A percentile compares a stretch with the other conserved stretches of the same genome.
Evolutionary conservation across 371 early-diverging fungal species (phyloP).

Genomic region (Rozella allomycis): DNA sequence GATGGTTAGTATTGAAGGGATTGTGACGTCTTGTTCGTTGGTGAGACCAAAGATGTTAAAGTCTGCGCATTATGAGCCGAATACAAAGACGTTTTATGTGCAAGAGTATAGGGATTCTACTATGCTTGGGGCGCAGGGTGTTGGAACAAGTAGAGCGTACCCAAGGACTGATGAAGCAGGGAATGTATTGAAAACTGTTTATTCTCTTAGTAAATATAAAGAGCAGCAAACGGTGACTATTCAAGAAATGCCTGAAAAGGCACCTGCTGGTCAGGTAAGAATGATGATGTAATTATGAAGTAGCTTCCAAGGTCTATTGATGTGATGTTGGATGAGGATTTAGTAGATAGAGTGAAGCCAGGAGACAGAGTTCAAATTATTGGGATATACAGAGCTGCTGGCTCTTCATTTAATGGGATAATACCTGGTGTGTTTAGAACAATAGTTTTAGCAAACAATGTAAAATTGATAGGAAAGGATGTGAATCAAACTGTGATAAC

Average conservation of each 20-base stretch:
- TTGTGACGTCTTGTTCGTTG: constrained; percentile 92
- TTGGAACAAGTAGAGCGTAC: constrained; percentile 44
- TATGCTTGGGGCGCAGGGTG: constrained; percentile 23
- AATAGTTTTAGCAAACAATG: constrained; percentile 70
- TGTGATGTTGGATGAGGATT: constrained; percentile 87
- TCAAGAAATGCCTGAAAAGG: constrained; percentile 99
- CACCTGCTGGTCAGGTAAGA: constrained; percentile 96
- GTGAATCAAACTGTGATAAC: constrained; percentile 23
- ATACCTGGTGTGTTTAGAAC: constrained; percentile 31
- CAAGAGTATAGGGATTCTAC: constrained; percentile 82
- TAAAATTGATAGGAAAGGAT: constrained; percentile 47
- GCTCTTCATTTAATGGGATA: constrained; percentile 43
- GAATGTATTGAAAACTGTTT: constrained; percentile 78
- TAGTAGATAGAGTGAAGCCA: constrained; percentile 92
- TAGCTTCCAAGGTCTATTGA: constrained; percentile 90
- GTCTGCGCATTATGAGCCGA: constrained; percentile 83
- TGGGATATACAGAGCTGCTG: constrained; percentile 82
- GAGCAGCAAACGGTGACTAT: constrained; percentile 89
- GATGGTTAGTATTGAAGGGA: constrained; percentile 91
- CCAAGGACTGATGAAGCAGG: constrained; percentile 64
- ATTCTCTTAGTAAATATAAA: constrained; percentile 75
- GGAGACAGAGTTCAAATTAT: constrained; percentile 94
- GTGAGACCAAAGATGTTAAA: constrained; percentile 89
- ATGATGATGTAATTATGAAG: too few relatives aligned
- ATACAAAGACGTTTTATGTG: constrained; percentile 50